A percentile compares a stretch with the other conserved stretches of the same genome.
Conservation (phyloP, 345 rosid species). For the Laguncularia racemosa region DNA sequence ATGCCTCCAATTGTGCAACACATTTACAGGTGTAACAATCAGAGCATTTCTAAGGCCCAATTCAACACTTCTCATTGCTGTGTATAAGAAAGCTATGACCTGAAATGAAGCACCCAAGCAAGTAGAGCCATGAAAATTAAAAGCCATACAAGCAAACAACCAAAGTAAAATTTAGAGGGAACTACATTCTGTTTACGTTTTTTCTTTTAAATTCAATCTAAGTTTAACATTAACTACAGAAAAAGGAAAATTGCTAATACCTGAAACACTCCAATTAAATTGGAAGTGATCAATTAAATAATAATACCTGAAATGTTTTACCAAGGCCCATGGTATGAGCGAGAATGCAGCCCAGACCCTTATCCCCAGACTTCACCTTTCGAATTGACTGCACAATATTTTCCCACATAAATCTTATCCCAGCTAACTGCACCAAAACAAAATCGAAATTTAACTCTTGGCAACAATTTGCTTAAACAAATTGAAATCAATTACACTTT, state of each 20-base stretch:
- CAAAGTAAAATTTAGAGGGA: not conserved
- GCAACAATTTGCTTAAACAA: not conserved
- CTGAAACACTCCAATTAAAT: not conserved
- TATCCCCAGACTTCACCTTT: conserved; percentile 85
- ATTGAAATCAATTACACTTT: too few species aligned
- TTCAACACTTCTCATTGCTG: conserved; percentile 90
- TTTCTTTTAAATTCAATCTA: too few species aligned
- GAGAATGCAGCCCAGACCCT: conserved; percentile 96
- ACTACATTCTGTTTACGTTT: not conserved
- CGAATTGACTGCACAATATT: conserved; percentile 83
- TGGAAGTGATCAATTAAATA: not conserved
- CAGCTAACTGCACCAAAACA: conserved; percentile 58
- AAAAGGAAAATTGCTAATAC: not conserved
- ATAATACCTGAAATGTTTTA: conserved; percentile 91
- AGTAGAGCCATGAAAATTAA: conserved; percentile 5
- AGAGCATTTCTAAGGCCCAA: conserved; percentile 87
- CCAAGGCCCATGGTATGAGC: conserved; percentile 99
- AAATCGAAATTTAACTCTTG: not conserved
- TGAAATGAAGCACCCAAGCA: conserved; percentile 19
- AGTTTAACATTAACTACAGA: too few species aligned
- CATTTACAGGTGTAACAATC: conserved; percentile 96
- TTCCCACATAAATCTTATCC: conserved; percentile 99
- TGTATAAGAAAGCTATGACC: conserved; percentile 97
- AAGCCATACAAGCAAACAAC: not conserved
- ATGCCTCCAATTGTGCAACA: conserved; percentile 95